Base-by-base conservation (phyloP, 306 rosid species). In the Ormosia semicastrata region DNA sequence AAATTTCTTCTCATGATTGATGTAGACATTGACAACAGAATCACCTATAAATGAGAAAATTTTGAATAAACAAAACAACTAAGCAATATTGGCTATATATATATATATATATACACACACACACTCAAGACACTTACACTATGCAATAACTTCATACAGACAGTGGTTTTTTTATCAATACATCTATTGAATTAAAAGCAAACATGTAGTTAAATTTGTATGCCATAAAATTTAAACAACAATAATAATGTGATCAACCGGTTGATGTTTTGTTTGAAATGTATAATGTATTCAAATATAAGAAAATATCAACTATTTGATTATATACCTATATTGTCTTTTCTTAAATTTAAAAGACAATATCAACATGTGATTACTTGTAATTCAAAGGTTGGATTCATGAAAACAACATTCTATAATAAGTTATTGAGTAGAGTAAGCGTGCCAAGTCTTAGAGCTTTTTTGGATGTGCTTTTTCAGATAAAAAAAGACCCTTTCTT, bases 1-100 rank as follows among this genome's bases (percentile, higher is more conserved):
- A 87, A 91, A 93, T 83, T 91, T 93, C 90, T 93, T 93, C 85
- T 93, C 97, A 49, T 89, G 95, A 88, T 93, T 93, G 73, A 93
- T 93, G 79, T 91, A 93, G 66, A 93, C 97, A 71, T 91, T 93
- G 73, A 93, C 97, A 71, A 93, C 97, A 0, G 97, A 87, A 80
- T 93, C 95, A 82, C 95, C 97, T 91, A 80, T 80, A 66, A 76
- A 54, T 65, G 75, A 84, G 64, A 81, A 86, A 71, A 71, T 37
- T 50, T 71, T 76, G 83, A 87, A 82, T 34, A 73, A 71, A 58
- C 50, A 64, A 41, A 47, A 54, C 43, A 56, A 76, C 73, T 13
- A 74, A 73, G 46, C 60, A 73, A 67, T 85, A 57, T 37, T 66
- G 32, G 24, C 46, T 32, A 30, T 30, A 53, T 24, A 24, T 24